Percentiles rank a stretch among this genome's conserved stretches.
These are phyloP conservation scores for Spongospora subterranea DNA, from an alignment of 208 protist genomes.

Conservation along the genomic window DNA sequence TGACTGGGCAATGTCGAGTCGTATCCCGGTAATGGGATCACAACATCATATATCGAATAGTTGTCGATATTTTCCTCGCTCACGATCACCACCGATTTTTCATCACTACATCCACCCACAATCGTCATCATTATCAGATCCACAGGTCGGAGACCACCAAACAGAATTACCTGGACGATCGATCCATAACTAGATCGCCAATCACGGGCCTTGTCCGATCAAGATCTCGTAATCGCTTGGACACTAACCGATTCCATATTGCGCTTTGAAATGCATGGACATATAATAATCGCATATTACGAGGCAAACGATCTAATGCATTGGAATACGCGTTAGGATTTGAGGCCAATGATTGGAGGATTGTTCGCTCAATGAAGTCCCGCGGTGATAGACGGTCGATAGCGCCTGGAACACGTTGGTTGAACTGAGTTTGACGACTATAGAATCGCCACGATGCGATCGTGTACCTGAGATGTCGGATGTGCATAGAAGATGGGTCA, in stretches of 20 bases:
- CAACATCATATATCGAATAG: slow-evolving; percentile 30
- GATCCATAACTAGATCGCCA: slow-evolving; percentile 30
- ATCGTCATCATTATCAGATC: background rate
- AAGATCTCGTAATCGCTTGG: background rate
- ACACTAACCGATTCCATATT: slow-evolving; percentile 42
- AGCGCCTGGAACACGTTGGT: background rate
- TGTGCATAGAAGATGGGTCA: background rate
- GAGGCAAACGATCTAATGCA: background rate
- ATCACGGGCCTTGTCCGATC: background rate
- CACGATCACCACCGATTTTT: background rate
- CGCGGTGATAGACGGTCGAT: background rate
- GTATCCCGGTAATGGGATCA: slow-evolving; percentile 46
- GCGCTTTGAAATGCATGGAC: slow-evolving; percentile 52
- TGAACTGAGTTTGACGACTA: background rate
- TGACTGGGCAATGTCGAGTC: background rate
- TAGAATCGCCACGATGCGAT: background rate
- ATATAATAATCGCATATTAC: slow-evolving; percentile 26
- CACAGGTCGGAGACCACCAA: too few relatives aligned
- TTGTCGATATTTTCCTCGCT: background rate
- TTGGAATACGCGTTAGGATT: background rate
- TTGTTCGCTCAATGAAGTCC: slow-evolving; percentile 28
- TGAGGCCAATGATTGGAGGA: background rate
- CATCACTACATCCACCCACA: background rate
- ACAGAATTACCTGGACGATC: too few relatives aligned
- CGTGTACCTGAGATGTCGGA: background rate